Evolutionary conservation across 1,139 yeast species (phyloP), one percentile per base, ranked within the genome.

Genomic region (Diutina scorzettiae): DNA sequence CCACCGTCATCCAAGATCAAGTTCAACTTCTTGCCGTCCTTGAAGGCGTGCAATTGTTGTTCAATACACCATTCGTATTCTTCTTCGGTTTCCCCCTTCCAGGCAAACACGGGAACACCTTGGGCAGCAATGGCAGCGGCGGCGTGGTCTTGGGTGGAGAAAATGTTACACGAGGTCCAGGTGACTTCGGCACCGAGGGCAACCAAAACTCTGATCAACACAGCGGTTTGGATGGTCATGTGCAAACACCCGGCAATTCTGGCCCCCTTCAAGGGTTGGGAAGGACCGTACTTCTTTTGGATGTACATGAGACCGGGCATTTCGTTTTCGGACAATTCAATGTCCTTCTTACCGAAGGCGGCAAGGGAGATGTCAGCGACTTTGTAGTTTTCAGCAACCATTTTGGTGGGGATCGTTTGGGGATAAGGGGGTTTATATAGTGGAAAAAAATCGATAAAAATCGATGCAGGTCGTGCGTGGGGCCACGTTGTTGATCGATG

Each of bases 31-130:
- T 84, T 79, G 68, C 77, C 82, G 68, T 89, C 96, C 77, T 91
- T 91, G 93, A 91, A 91, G 49, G 98, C 87, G 63, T 37, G 87
- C 69, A 91, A 81, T 77, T 93, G 98, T 74, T 91, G 98, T 76
- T 93, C 97, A 60, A 91, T 87, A 79, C 99, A 91, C 99, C 99
- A 91, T 61, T 80, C 66, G 81, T 91, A 91, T 75, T 91, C 99
- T 75, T 91, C 98, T 70, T 91, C 99, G 67, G 98, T 86, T 78
- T 91, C 98, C 65, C 99, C 98, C 79, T 91, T 91, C 98, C 98
- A 93, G 60, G 99, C 99, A 58, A 87, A 93, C 53, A 93, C 99
- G 63, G 99, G 98, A 48, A 91, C 94, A 73, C 98, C 99, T 56
- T 96, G 71, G 57, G 98, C 98, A 57, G 99, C 99, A 68, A 93